These are phyloP conservation scores for Funneliformis caledonium DNA, from an alignment of 371 early-diverging fungal genomes.

Conservation along the genomic window DNA sequence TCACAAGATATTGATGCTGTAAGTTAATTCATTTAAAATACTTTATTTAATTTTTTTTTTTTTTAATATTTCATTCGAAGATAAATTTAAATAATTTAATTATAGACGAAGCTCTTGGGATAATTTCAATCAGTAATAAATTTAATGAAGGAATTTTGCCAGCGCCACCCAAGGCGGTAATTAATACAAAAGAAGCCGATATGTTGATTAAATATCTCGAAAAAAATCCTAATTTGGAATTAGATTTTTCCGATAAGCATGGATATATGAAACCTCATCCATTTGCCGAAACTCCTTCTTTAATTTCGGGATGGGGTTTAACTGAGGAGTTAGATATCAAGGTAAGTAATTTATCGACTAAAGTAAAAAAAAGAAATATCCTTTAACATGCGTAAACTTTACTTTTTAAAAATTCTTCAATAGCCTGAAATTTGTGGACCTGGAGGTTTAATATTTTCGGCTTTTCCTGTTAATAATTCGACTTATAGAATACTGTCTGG, in stretches of 20 bases:
- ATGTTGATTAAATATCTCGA: neutral
- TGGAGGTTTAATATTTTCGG: slow-evolving; percentile 77
- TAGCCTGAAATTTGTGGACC: slow-evolving; percentile 72
- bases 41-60: too few species aligned
- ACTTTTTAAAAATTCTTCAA: neutral
- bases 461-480: slow-evolving; percentile 56
- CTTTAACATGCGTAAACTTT: neutral
- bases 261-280: slow-evolving; percentile 42
- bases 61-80: too few species aligned
- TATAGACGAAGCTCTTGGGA: neutral
- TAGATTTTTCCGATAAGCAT: slow-evolving; percentile 24
- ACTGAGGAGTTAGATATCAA: slow-evolving; percentile 66
- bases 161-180: neutral
- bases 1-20: neutral
- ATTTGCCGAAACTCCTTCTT: slow-evolving; percentile 55
- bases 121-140: neutral
- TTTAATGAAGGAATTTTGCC: neutral
- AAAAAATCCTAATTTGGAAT: neutral
- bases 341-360: neutral
- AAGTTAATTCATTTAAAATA: neutral
- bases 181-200: neutral
- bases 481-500: slow-evolving; percentile 66
- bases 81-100: too few species aligned
- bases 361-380: neutral
- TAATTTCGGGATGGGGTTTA: slow-evolving; percentile 71